A percentile compares a stretch with the other conserved stretches of the same genome.
Conservation (phyloP, 768 basidiomycete genomes). For the Kwoniella bestiolae region DNA sequence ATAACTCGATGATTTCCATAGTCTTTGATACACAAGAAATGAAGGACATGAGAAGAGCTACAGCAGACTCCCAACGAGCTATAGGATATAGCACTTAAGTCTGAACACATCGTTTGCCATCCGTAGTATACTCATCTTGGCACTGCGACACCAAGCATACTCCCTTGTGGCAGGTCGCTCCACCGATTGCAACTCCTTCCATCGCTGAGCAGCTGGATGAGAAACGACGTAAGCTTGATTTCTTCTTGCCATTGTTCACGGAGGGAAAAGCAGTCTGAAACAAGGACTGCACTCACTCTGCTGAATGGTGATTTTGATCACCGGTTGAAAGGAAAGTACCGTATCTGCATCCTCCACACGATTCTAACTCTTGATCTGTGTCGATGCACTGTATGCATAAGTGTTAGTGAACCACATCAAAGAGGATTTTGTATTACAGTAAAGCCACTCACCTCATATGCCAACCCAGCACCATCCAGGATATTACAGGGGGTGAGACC, state of each 20-base stretch:
- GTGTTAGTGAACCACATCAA: no score
- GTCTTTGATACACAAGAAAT: no score
- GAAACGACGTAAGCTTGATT: no score
- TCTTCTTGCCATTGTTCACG: no score
- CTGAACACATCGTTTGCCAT: no score
- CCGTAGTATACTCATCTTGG: neutral
- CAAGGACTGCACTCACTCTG: neutral
- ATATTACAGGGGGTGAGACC: slow-evolving; percentile 5
- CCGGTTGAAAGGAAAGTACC: neutral
- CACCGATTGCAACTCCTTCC: neutral
- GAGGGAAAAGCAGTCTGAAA: no score
- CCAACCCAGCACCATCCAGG: neutral
- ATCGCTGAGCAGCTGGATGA: neutral
- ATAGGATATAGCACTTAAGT: no score
- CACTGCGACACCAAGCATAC: neutral
- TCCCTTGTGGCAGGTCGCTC: neutral
- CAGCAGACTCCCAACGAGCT: no score
- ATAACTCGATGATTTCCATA: no score
- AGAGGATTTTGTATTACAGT: no score
- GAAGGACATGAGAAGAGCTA: no score
- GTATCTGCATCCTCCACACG: slow-evolving; percentile 6
- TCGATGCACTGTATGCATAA: slow-evolving; percentile 9
- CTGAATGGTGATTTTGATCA: neutral
- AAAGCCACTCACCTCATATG: slow-evolving; percentile 6
- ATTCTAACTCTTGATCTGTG: slow-evolving; percentile 5